Percentiles rank a stretch among this genome's conserved stretches.
These are phyloP conservation scores for Entoloma clypeatum DNA, from an alignment of 1,284 basidiomycete genomes.

Conservation along the genomic window DNA sequence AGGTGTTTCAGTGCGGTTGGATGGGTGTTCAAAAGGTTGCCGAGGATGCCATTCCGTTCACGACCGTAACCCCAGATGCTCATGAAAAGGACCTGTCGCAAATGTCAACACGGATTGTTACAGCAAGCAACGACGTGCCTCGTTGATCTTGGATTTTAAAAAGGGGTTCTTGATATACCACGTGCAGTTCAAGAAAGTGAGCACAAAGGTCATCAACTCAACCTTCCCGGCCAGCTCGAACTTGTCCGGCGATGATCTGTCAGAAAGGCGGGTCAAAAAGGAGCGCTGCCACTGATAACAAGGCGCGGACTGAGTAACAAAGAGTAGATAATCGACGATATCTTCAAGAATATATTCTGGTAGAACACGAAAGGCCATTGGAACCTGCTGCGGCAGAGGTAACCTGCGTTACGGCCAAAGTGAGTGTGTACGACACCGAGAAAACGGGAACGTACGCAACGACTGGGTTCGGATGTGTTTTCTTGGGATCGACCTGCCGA, in stretches of 20 bases:
- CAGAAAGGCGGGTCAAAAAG: slow-evolving; percentile 4
- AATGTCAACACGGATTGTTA: slow-evolving; percentile 10
- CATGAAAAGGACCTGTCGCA: slow-evolving; percentile 75
- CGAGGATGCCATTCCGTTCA: slow-evolving; percentile 76
- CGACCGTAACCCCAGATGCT: slow-evolving; percentile 77
- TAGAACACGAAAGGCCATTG: slow-evolving; percentile 81
- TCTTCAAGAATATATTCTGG: slow-evolving; percentile 97
- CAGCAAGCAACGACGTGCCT: slow-evolving; percentile 48
- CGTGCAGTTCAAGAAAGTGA: slow-evolving; percentile 91
- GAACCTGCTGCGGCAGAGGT: slow-evolving; percentile 84
- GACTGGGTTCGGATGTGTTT: slow-evolving; percentile 68
- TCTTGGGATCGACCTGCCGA: slow-evolving; percentile 84
- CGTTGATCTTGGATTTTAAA: slow-evolving; percentile 96
- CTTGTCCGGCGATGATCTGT: slow-evolving; percentile 73
- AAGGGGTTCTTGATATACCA: slow-evolving; percentile 99
- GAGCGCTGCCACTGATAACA: background rate
- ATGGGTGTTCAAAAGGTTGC: slow-evolving; percentile 81
- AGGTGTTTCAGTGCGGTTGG: slow-evolving; percentile 84
- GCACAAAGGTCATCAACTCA: slow-evolving; percentile 85
- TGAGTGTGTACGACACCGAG: background rate
- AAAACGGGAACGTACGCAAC: slow-evolving; percentile 52
- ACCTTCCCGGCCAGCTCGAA: slow-evolving; percentile 81
- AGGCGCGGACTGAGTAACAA: slow-evolving; percentile 68
- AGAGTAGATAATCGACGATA: slow-evolving; percentile 86
- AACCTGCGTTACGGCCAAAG: slow-evolving; percentile 44